Percentiles rank a stretch among this genome's conserved stretches.
phyloP scores from a whole-genome alignment of 1,284 basidiomycete genomes.

The Laetiporus sulphureus region DNA sequence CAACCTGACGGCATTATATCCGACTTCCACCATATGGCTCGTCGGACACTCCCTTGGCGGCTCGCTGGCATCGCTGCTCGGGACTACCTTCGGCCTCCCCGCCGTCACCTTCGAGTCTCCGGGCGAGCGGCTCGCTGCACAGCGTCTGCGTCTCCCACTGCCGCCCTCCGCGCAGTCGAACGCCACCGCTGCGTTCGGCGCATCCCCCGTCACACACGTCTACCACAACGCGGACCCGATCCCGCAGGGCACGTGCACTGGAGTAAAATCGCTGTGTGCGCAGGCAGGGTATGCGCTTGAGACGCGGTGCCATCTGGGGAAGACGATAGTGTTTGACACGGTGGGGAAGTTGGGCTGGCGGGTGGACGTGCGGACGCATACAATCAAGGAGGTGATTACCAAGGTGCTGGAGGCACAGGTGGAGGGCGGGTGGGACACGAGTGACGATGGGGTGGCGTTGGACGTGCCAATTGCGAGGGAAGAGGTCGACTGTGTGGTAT shows the following conservation, averaged over 20 bases:
- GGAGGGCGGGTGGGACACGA: constrained; percentile 38
- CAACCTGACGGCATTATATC: constrained; percentile 80
- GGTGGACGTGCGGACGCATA: constrained; percentile 73
- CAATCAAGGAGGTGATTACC: constrained; percentile 72
- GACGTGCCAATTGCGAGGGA: constrained; percentile 28
- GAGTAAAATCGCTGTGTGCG: constrained; percentile 55
- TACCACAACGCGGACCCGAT: constrained; percentile 83
- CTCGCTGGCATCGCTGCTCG: constrained; percentile 80
- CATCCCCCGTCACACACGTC: constrained; percentile 57
- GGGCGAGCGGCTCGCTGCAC: constrained; percentile 83
- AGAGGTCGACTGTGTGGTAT: constrained; percentile 40
- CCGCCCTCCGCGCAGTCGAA: constrained; percentile 34
- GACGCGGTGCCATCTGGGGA: constrained; percentile 56
- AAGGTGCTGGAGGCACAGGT: constrained; percentile 62
- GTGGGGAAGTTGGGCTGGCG: constrained; percentile 79
- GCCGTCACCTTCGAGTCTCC: constrained; percentile 91
- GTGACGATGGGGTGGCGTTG: constrained; percentile 31
- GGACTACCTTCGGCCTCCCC: constrained; percentile 91
- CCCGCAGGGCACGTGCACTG: constrained; percentile 71
- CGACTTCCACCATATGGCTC: constrained; percentile 86
- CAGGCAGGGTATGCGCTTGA: constrained; percentile 69
- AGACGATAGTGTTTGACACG: constrained; percentile 85
- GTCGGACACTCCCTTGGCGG: constrained; percentile 89
- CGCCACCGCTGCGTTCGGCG: constrained; percentile 19
- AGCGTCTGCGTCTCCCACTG: constrained; percentile 80